Percentiles rank a stretch among this genome's conserved stretches.
Evolutionary conservation across 352 stramenopile genomes (phyloP).

Genomic region (Phytophthora pini): DNA sequence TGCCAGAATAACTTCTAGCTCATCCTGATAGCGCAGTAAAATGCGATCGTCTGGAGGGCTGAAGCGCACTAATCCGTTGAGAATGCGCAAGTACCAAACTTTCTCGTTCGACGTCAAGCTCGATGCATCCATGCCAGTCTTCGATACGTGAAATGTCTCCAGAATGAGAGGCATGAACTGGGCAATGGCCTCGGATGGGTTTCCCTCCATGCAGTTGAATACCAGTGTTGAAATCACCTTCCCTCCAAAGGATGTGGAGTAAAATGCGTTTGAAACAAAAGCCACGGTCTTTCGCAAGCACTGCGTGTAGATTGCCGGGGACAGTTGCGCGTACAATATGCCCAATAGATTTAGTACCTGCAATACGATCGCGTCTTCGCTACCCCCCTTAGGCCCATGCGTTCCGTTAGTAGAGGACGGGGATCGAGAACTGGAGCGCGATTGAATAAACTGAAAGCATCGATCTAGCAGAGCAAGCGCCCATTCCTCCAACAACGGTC

Average conservation of each 20-base stretch:
- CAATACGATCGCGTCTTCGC: conserved; percentile 59
- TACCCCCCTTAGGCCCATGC: conserved; percentile 22
- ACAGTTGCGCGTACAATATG: conserved; percentile 71
- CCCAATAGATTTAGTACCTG: conserved; percentile 69
- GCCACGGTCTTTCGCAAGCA: conserved; percentile 57
- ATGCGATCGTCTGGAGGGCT: conserved; percentile 35
- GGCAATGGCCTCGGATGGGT: conserved; percentile 44
- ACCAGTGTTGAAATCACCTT: conserved; percentile 66
- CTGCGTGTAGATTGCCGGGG: conserved; percentile 61
- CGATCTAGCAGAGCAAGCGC: conserved; percentile 64
- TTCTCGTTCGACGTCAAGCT: conserved; percentile 69
- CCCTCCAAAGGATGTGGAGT: conserved; percentile 66
- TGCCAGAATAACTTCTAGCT: conserved; percentile 50
- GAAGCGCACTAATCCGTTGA: conserved; percentile 59
- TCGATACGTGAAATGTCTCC: conserved; percentile 56
- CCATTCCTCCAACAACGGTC: conserved; percentile 72
- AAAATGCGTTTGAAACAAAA: conserved; percentile 69
- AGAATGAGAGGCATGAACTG: conserved; percentile 53
- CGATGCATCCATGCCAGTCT: conserved; percentile 35
- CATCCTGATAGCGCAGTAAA: conserved; percentile 45
- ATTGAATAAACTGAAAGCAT: conserved; percentile 71
- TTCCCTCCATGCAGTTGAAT: conserved; percentile 53
- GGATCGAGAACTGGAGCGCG: conserved; percentile 49
- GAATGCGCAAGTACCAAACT: conserved; percentile 65
- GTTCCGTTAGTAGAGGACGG: conserved; percentile 27